phyloP scores from a whole-genome alignment of 345 rosid species.

The Dimocarpus longan region DNA sequence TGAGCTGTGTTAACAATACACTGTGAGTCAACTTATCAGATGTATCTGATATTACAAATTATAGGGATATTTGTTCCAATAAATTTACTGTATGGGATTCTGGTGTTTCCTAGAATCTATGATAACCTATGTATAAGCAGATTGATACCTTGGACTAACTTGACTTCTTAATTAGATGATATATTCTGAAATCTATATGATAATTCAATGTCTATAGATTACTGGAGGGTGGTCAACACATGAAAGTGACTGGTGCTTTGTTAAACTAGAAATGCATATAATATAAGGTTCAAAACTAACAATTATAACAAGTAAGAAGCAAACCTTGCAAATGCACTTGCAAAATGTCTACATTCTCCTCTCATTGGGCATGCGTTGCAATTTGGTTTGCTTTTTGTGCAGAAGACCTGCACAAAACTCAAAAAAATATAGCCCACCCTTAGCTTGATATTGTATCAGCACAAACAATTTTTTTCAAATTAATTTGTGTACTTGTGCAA shows the following conservation, averaged over 20 bases:
- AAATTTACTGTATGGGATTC: not conserved
- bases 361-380: slow-evolving; percentile 99
- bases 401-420: slow-evolving; percentile 74
- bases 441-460: slow-evolving; percentile 16
- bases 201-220: not conserved
- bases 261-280: not conserved
- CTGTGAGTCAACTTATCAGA: slow-evolving; percentile 2
- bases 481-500: not conserved
- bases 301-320: slow-evolving; percentile 20
- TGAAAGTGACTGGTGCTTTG: not conserved
- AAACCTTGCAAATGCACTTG: slow-evolving; percentile 99
- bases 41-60: not conserved
- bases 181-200: not conserved
- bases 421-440: slow-evolving; percentile 23
- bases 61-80: slow-evolving; percentile 11
- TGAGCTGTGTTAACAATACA: slow-evolving; percentile 56
- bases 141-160: slow-evolving; percentile 4
- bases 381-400: slow-evolving; percentile 92
- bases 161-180: not conserved
- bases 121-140: slow-evolving; percentile 6
- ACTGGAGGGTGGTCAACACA: slow-evolving; percentile 14
- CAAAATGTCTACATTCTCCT: slow-evolving; percentile 98
- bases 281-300: not conserved
- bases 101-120: not conserved
- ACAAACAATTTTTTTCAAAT: slow-evolving; percentile 8